Evolutionary conservation across 192 early-diverging fungal genomes (phyloP).

Genomic region (Rhizoclosmatium sp.): DNA sequence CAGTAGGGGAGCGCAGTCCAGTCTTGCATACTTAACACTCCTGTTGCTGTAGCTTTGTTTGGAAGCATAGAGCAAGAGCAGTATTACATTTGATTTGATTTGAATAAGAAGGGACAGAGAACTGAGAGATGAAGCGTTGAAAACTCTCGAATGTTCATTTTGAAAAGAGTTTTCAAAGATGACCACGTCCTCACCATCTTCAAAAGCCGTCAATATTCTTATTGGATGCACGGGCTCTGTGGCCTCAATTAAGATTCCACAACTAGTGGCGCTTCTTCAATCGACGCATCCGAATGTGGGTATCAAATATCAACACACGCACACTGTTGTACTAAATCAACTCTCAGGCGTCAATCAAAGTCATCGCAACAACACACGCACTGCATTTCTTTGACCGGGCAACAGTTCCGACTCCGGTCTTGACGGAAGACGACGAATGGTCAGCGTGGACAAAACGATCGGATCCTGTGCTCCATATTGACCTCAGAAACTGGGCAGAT

Average conservation of each 20-base stretch:
- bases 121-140: no score
- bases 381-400: slow-evolving; percentile 83
- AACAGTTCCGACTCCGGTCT: slow-evolving; percentile 60
- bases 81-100: no score
- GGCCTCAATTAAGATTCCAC: slow-evolving; percentile 87
- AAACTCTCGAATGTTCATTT: no score
- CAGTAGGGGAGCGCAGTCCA: no score
- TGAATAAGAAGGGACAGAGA: no score
- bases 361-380: slow-evolving; percentile 83
- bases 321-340: background rate
- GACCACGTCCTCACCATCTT: no score
- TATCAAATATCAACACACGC: background rate
- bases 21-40: no score
- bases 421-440: slow-evolving; percentile 93
- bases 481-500: slow-evolving; percentile 96
- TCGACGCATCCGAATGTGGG: background rate
- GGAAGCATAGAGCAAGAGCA: no score
- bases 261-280: slow-evolving; percentile 64
- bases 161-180: no score
- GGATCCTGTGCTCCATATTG: slow-evolving; percentile 95
- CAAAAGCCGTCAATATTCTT: slow-evolving; percentile 55
- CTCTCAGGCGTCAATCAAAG: slow-evolving; percentile 56
- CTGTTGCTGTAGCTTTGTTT: no score
- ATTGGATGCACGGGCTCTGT: slow-evolving; percentile 90
- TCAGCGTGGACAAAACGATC: slow-evolving; percentile 78